Percentiles rank a stretch among this genome's conserved stretches.
phyloP scores from a whole-genome alignment of 2,329 filamentous ascomycete species.

The Chaetomiaceae sp. region DNA sequence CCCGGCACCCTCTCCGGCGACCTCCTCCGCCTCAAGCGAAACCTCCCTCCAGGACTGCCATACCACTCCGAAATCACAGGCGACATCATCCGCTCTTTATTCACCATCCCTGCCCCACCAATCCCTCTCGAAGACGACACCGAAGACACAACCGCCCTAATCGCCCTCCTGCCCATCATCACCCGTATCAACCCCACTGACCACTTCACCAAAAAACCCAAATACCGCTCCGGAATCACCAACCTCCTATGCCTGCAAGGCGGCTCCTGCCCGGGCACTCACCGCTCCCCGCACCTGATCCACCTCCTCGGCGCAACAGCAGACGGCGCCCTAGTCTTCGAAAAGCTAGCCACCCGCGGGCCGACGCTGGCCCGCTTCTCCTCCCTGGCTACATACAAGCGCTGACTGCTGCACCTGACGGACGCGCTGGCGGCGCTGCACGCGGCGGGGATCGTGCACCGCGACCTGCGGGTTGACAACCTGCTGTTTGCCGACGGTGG shows the following conservation, averaged over 20 bases:
- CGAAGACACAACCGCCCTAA: conserved; percentile 9
- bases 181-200: conserved; percentile 19
- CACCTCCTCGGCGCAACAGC: conserved; percentile 25
- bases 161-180: conserved; percentile 21
- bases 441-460: conserved; percentile 28
- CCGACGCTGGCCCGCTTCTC: conserved; percentile 7
- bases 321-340: conserved; percentile 25
- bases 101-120: conserved; percentile 5
- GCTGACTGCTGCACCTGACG: conserved; percentile 25
- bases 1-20: no score
- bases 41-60: no score
- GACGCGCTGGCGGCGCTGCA: conserved; percentile 25
- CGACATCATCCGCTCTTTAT: not conserved
- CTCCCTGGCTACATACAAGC: conserved; percentile 6
- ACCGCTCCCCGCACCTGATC: conserved; percentile 22
- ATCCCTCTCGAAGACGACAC: conserved; percentile 14
- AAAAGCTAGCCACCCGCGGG: conserved; percentile 20
- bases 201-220: conserved; percentile 28
- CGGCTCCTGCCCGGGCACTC: conserved; percentile 22
- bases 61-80: conserved; percentile 4
- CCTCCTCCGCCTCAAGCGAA: no score
- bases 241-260: conserved; percentile 27
- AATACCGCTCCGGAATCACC: conserved; percentile 28
- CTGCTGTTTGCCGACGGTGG: conserved; percentile 24
- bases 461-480: conserved; percentile 24